Evolutionary conservation across 805 yeast species (phyloP).

Genomic region (Zygotorulaspora sp.): DNA sequence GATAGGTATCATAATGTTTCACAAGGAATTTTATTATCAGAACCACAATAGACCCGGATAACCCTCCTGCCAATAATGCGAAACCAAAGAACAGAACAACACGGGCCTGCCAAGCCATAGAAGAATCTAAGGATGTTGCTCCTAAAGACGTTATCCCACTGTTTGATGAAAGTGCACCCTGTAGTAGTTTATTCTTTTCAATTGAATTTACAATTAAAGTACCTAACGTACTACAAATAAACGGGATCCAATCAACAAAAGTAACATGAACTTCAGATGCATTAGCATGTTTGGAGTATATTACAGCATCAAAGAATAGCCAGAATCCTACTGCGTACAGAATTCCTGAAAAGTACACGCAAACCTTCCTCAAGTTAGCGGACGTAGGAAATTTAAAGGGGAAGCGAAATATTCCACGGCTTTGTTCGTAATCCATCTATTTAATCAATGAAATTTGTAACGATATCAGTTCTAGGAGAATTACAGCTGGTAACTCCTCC

Average conservation of each 20-base stretch:
- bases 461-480: too few relatives aligned
- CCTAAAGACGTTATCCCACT: slow-evolving; percentile 26
- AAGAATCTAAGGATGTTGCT: slow-evolving; percentile 39
- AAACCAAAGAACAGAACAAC: slow-evolving; percentile 88
- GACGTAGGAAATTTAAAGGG: slow-evolving; percentile 67
- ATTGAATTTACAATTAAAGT: slow-evolving; percentile 64
- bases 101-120: slow-evolving; percentile 90
- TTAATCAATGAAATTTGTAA: neutral
- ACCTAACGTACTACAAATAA: slow-evolving; percentile 81
- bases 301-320: slow-evolving; percentile 82
- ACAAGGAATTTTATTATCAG: slow-evolving; percentile 78
- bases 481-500: neutral
- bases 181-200: slow-evolving; percentile 41
- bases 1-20: slow-evolving; percentile 68
- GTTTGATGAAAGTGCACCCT: slow-evolving; percentile 39
- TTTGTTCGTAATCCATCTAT: slow-evolving; percentile 37
- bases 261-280: slow-evolving; percentile 84
- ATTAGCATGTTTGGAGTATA: slow-evolving; percentile 78
- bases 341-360: slow-evolving; percentile 74
- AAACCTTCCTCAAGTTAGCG: slow-evolving; percentile 60
- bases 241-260: slow-evolving; percentile 94
- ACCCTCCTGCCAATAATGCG: slow-evolving; percentile 86
- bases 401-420: slow-evolving; percentile 58
- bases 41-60: slow-evolving; percentile 88
- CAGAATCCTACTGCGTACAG: slow-evolving; percentile 84